Base-by-base conservation (phyloP, 352 stramenopile genomes). In the Phytopythium mirpurense region DNA sequence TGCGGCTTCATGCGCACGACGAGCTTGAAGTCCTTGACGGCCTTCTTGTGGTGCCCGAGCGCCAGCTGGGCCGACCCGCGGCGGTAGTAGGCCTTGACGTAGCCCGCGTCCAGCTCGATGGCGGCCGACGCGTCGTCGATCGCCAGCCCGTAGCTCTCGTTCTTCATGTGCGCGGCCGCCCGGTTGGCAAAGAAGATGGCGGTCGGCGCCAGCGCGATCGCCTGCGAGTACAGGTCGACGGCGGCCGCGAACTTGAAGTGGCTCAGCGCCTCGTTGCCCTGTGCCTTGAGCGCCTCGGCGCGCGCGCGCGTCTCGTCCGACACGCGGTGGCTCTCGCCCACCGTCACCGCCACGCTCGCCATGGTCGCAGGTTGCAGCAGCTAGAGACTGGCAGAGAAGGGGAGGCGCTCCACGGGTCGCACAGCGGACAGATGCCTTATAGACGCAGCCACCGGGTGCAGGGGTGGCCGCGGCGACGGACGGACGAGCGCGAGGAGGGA, bases 71-170 rank as follows among this genome's bases (percentile, higher is more conserved):
- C 97, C 47, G 93, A 98, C 16, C 93, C 98, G 60, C 96, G 79
- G 12, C 97, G 90, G 70, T 99, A 99, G 71, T 99, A 99, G n/a
- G 82, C 88, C 83, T 99, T 99, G 44, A 98, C 72, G 67, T 99
- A 99, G 18, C 61, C 85, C 1, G 92, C 67, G 53, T 99, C 96
- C 6, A 98, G 54, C 19, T 87, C 72, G 47, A 99, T 94, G 1
- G 97, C 96, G 5, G 79, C 67, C n/a, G 93, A 96, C 12, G 96
- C 95, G 62, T 99, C 97, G 26, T 90, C 70, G 48, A 99, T 98
- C 10, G 97, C 97, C 7, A 98, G 71, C 2, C 96, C 97, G 70
- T 99, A 99, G 74, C 93, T 98, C 76, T 99, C 97, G 54, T 96
- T 95, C 67, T 98, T 98, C 59, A 99, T 94, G 69, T 98, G 97